Conservation (phyloP, 176 grass and related monocot genomes). For the Musa schizocarpa region DNA sequence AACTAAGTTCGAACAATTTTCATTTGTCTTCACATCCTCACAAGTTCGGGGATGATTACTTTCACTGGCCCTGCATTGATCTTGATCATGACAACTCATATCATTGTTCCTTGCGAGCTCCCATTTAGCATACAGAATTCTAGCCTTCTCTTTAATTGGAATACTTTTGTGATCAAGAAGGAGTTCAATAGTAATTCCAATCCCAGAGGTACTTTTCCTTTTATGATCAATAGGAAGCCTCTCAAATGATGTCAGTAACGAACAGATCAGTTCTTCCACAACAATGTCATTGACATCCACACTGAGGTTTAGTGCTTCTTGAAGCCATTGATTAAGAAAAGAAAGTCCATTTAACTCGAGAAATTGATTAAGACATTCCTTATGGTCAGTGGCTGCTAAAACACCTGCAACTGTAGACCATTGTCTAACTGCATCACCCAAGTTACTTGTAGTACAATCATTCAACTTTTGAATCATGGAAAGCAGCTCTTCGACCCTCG, state of each 20-base stretch:
- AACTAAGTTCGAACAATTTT: not conserved
- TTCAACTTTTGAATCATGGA: conserved; percentile 47
- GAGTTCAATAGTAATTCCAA: conserved; percentile 32
- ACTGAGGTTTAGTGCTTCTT: conserved; percentile 36
- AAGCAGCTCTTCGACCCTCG: conserved; percentile 43
- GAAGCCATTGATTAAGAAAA: conserved; percentile 59
- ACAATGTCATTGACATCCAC: conserved; percentile 8
- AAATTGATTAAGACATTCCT: conserved; percentile 54
- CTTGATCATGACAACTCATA: conserved; percentile 7
- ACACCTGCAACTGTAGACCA: conserved; percentile 30
- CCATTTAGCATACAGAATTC: conserved; percentile 40
- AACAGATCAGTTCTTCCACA: conserved; percentile 36
- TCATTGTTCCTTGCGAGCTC: not conserved
- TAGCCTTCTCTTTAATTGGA: conserved; percentile 45
- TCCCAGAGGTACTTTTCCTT: conserved; percentile 25
- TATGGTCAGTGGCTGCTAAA: conserved; percentile 30
- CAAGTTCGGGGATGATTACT: conserved; percentile 3
- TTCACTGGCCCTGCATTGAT: conserved; percentile 7
- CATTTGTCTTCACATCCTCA: not conserved
- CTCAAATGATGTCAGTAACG: conserved; percentile 35
- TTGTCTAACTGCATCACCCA: conserved; percentile 42
- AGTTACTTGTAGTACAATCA: conserved; percentile 16
- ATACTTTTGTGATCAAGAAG: conserved; percentile 33
- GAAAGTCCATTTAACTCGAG: conserved; percentile 42
- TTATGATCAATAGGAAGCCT: conserved; percentile 28